Conservation (phyloP, 805 yeast species). For the Wickerhamomyces alni region DNA sequence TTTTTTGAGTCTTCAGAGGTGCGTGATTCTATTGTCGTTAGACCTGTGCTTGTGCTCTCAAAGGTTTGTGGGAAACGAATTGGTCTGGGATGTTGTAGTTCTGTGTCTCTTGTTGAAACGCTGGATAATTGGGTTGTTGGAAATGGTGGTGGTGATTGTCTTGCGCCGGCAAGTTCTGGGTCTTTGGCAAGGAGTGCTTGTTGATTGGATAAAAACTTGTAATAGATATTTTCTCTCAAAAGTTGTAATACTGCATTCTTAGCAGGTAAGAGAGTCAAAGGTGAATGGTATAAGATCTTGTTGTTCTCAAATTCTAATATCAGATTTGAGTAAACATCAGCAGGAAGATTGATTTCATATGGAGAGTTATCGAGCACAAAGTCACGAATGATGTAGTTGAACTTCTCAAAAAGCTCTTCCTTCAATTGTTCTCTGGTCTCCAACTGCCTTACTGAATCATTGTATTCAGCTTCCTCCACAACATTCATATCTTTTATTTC, state of each 20-base stretch:
- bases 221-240: constrained; percentile 27
- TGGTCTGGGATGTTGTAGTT: no score
- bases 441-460: constrained; percentile 12
- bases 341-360: constrained; percentile 43
- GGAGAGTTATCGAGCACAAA: constrained; percentile 38
- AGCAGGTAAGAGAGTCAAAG: constrained; percentile 24
- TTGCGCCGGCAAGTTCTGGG: not conserved
- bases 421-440: constrained; percentile 17
- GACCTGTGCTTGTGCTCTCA: no score
- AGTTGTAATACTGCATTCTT: constrained; percentile 27
- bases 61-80: not conserved
- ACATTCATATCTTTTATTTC: not conserved
- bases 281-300: constrained; percentile 27
- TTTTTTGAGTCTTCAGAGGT: constrained; percentile 3
- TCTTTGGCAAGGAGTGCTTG: constrained; percentile 12
- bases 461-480: constrained; percentile 12
- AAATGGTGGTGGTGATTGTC: no score
- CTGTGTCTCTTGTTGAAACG: not conserved
- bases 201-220: constrained; percentile 22
- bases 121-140: not conserved
- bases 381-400: constrained; percentile 32
- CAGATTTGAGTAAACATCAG: constrained; percentile 28
- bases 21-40: not conserved
- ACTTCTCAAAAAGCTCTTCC: constrained; percentile 24
- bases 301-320: constrained; percentile 20